A percentile compares a stretch with the other conserved stretches of the same genome.
phyloP scores from a whole-genome alignment of 2,329 filamentous ascomycete species.

The Aspergillus nomiae region DNA sequence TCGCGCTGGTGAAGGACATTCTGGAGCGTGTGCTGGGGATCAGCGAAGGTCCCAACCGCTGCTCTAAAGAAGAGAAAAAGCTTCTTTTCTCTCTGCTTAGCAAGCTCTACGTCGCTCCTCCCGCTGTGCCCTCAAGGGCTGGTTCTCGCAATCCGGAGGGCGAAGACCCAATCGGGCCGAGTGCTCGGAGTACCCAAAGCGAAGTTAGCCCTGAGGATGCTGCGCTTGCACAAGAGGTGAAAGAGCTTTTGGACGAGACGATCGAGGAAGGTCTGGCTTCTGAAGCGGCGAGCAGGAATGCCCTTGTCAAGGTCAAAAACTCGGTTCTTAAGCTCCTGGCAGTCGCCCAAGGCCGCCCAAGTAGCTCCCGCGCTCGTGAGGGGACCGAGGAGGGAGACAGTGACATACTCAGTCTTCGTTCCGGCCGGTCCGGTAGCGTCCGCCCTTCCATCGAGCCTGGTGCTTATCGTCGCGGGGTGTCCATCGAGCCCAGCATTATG shows the following conservation, averaged over 20 bases:
- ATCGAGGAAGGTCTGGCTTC: constrained; percentile 49
- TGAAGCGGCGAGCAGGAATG: constrained; percentile 47
- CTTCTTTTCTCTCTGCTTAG: constrained; percentile 73
- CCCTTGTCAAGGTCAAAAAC: constrained; percentile 50
- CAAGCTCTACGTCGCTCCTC: constrained; percentile 77
- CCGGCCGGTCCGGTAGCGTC: constrained; percentile 28
- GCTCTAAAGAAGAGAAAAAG: constrained; percentile 77
- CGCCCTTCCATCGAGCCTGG: constrained; percentile 34
- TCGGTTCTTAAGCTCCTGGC: constrained; percentile 44
- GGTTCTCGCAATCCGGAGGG: constrained; percentile 53
- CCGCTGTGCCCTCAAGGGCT: constrained; percentile 51
- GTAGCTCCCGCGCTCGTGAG: constrained; percentile 35
- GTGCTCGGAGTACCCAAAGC: constrained; percentile 48
- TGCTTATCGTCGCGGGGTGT: constrained; percentile 25
- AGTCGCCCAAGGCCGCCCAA: constrained; percentile 51
- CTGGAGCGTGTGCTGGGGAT: constrained; percentile 69
- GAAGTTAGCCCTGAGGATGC: constrained; percentile 54
- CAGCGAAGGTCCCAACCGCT: constrained; percentile 35
- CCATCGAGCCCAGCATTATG: constrained; percentile 40
- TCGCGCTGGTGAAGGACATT: constrained; percentile 75
- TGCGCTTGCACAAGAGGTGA: constrained; percentile 55
- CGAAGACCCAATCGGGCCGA: constrained; percentile 62
- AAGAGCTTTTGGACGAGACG: constrained; percentile 60
- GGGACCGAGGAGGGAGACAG: constrained; percentile 34
- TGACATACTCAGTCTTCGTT: constrained; percentile 32